phyloP scores from a whole-genome alignment of 257 asterid species.

The Thymus mandschuricus region DNA sequence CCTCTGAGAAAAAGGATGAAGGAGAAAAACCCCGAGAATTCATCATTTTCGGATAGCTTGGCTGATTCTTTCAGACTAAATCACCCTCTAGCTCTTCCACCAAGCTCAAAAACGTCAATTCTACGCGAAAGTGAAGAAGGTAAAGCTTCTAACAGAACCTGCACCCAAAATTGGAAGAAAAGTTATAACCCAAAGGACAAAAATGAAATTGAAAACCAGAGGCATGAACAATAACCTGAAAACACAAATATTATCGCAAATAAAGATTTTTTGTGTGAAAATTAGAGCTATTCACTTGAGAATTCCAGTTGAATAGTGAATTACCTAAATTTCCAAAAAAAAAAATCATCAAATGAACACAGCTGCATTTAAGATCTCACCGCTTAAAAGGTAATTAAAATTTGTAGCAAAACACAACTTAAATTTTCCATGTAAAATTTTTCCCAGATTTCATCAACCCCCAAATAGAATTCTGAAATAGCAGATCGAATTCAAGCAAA shows the following conservation, averaged over 20 bases:
- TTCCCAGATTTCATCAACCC: neutral
- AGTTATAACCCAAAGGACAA: slow-evolving; percentile 19
- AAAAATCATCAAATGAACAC: slow-evolving; percentile 31
- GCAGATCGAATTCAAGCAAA: slow-evolving; percentile 42
- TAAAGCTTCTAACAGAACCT: slow-evolving; percentile 41
- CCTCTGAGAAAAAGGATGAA: slow-evolving; percentile 77
- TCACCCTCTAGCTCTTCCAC: slow-evolving; percentile 36
- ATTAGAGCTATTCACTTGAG: slow-evolving; percentile 27
- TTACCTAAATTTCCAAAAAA: slow-evolving; percentile 36
- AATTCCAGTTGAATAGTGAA: slow-evolving; percentile 38
- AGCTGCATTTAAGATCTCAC: slow-evolving; percentile 50
- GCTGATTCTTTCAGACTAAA: slow-evolving; percentile 36
- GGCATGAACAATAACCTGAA: slow-evolving; percentile 18
- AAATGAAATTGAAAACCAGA: slow-evolving; percentile 6
- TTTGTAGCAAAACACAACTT: slow-evolving; percentile 24
- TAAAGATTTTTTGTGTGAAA: slow-evolving; percentile 31
- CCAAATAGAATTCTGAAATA: slow-evolving; percentile 21
- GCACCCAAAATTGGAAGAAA: slow-evolving; percentile 34
- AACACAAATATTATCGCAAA: neutral
- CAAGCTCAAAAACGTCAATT: slow-evolving; percentile 35
- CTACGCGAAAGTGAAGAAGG: slow-evolving; percentile 37
- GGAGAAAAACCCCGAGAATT: slow-evolving; percentile 68
- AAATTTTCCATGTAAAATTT: slow-evolving; percentile 5
- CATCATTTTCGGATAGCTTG: slow-evolving; percentile 57
- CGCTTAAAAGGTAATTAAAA: slow-evolving; percentile 33